Base-by-base conservation (phyloP, 768 basidiomycete species). In the Neoboletus brunneissimus region DNA sequence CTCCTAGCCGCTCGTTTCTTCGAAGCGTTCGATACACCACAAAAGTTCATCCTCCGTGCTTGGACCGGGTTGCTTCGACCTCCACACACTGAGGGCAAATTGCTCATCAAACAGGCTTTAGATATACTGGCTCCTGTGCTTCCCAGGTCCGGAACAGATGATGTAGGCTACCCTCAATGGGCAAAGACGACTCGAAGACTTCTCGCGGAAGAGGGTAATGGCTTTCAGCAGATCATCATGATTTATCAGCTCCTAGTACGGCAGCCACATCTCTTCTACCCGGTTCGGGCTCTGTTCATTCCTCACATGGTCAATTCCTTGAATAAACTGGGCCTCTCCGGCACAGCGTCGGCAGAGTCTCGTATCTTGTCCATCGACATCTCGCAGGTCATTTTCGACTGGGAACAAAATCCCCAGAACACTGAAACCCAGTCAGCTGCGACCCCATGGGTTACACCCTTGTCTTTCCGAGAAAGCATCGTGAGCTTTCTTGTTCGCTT, bases 401-500 rank as follows among this genome's bases (percentile, higher is more conserved):
- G 97, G 97, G 97, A 98, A 70, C 86, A 90, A 72, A 81, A 72
- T 79, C 79, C 56, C 9, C 71, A 76, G 56, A 65, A 69, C 9
- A 48, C 60, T 1, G 72, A 70, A 52, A 54, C 56, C 2, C 68
- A 60, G 23, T 43, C 63, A n/a, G 58, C 57, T n/a, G 61, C 45
- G 58, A 68, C 45, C 53, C 66, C 35, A 5, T 95, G 93, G 91
- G 71, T 82, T 22, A 91, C 90, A 0, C 92, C 95, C 3, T 74
- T 90, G 29, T 79, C 81, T 22, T 85, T 92, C 54, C 83, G 92
- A 29, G 96, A 98, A 73, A 88, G 87, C 56, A 90, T 97, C 75
- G 89, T 98, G 60, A 94, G 93, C 75, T 97, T 94, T 72, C 81
- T 99, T 34, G 86, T 99, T n/a, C 88, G 96, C 46, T 79, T 98